Percentiles rank a stretch among this genome's conserved stretches.
These are phyloP conservation scores for Fomitopsis palustris DNA, from an alignment of 1,284 basidiomycete genomes.

Conservation along the genomic window DNA sequence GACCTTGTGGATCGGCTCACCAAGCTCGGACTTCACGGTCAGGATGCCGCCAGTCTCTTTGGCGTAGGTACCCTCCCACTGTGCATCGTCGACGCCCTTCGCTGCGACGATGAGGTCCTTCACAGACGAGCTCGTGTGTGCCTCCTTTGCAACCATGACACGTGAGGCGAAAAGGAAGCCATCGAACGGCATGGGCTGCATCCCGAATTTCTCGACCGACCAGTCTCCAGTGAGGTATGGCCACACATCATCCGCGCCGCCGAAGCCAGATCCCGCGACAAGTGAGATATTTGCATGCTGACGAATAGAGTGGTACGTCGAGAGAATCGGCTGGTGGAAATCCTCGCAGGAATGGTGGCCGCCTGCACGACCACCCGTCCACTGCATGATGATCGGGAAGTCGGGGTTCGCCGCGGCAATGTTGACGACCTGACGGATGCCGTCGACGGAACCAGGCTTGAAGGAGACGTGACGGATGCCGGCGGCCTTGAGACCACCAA, in stretches of 20 bases:
- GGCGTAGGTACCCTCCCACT: slow-evolving; percentile 95
- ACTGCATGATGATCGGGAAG: slow-evolving; percentile 98
- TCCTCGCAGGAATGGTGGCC: slow-evolving; percentile 99
- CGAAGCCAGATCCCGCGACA: slow-evolving; percentile 96
- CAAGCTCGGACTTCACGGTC: slow-evolving; percentile 96
- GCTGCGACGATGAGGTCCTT: slow-evolving; percentile 97
- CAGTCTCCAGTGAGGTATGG: slow-evolving; percentile 97
- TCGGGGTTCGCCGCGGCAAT: slow-evolving; percentile 94
- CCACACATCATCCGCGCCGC: slow-evolving; percentile 94
- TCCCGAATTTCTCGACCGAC: slow-evolving; percentile 78
- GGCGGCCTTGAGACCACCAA: slow-evolving; percentile 41
- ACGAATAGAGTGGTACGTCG: slow-evolving; percentile 89
- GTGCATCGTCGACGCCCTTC: slow-evolving; percentile 84
- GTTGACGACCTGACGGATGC: slow-evolving; percentile 94
- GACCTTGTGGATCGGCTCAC: slow-evolving; percentile 99
- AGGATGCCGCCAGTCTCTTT: slow-evolving; percentile 96
- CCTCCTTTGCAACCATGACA: slow-evolving; percentile 98
- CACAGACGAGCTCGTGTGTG: slow-evolving; percentile 90
- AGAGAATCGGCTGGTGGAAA: slow-evolving; percentile 94
- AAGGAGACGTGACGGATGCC: slow-evolving; percentile 95
- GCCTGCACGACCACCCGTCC: slow-evolving; percentile 99
- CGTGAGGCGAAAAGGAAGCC: slow-evolving; percentile 95
- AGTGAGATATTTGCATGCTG: slow-evolving; percentile 87
- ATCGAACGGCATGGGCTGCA: slow-evolving; percentile 98
- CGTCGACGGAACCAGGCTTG: slow-evolving; percentile 97